A percentile compares a stretch with the other conserved stretches of the same genome.
phyloP scores from a whole-genome alignment of 2,329 filamentous ascomycete species.

The Monilinia vaccinii-corymbosi region DNA sequence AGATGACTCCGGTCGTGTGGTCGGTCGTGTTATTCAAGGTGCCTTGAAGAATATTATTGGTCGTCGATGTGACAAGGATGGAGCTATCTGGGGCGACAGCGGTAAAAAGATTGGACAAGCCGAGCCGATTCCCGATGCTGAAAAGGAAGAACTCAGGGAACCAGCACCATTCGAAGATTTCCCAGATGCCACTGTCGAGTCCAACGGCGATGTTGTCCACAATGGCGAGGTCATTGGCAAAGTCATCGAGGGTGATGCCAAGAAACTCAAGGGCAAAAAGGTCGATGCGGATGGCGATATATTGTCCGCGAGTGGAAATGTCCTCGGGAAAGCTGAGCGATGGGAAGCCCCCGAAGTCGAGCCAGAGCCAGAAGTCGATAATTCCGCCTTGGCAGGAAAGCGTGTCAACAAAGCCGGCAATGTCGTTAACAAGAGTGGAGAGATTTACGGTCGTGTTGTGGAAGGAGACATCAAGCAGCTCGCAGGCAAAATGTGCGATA shows the following conservation, averaged over 20 bases:
- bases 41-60: constrained; percentile 54
- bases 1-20: constrained; percentile 41
- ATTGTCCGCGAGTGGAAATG: constrained; percentile 56
- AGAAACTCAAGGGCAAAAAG: constrained; percentile 53
- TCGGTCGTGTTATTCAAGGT: constrained; percentile 57
- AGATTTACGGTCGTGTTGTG: constrained; percentile 54
- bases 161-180: constrained; percentile 48
- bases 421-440: constrained; percentile 44
- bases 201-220: constrained; percentile 43
- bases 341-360: constrained; percentile 46
- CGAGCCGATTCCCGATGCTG: constrained; percentile 51
- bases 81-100: constrained; percentile 61
- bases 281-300: constrained; percentile 64
- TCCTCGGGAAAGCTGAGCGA: constrained; percentile 57
- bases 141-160: constrained; percentile 40
- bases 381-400: constrained; percentile 57
- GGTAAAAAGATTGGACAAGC: constrained; percentile 60
- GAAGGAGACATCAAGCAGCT: constrained; percentile 58
- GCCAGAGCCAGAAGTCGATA: constrained; percentile 42
- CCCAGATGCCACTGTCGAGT: constrained; percentile 44
- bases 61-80: constrained; percentile 54
- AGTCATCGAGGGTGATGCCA: constrained; percentile 54
- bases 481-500: constrained; percentile 61
- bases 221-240: constrained; percentile 48
- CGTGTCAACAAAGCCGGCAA: constrained; percentile 63